phyloP scores from a whole-genome alignment of 2,329 filamentous ascomycete genomes.

The Curvularia hawaiiensis region DNA sequence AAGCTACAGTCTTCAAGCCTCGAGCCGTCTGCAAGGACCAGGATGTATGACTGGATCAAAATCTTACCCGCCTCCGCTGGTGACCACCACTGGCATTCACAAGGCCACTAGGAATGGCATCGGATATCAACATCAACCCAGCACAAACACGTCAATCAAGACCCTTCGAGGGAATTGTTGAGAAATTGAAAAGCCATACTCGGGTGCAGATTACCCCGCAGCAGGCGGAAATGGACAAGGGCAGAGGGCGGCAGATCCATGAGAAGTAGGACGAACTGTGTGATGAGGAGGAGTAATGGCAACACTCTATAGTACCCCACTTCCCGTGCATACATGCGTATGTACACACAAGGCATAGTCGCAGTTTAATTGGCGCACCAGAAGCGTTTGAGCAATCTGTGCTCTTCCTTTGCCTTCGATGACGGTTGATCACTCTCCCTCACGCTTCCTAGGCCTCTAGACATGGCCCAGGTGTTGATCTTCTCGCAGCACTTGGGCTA shows the following conservation, averaged over 20 bases:
- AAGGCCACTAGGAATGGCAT: slow-evolving; percentile 12
- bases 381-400: not conserved
- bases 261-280: slow-evolving; percentile 22
- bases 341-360: slow-evolving; percentile 2
- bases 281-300: slow-evolving; percentile 16
- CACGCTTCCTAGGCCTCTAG: not conserved
- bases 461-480: not conserved
- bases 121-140: slow-evolving; percentile 21
- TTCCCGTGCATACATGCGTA: not conserved
- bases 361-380: slow-evolving; percentile 7
- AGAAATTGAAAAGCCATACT: slow-evolving; percentile 7
- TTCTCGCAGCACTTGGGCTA: not conserved
- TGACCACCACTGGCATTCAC: slow-evolving; percentile 16
- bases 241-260: slow-evolving; percentile 1
- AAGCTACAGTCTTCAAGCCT: slow-evolving; percentile 34
- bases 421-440: slow-evolving; percentile 4
- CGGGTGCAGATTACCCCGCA: slow-evolving; percentile 15
- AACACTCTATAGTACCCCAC: slow-evolving; percentile 6
- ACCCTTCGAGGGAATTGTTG: slow-evolving; percentile 5
- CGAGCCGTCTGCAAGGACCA: slow-evolving; percentile 2
- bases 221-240: slow-evolving; percentile 1
- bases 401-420: slow-evolving; percentile 10
- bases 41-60: slow-evolving; percentile 1
- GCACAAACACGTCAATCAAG: not conserved
- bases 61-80: slow-evolving; percentile 28